Evolutionary conservation across 345 rosid species (phyloP), one percentile per base, ranked within the genome.

Genomic region (Salix viminalis): DNA sequence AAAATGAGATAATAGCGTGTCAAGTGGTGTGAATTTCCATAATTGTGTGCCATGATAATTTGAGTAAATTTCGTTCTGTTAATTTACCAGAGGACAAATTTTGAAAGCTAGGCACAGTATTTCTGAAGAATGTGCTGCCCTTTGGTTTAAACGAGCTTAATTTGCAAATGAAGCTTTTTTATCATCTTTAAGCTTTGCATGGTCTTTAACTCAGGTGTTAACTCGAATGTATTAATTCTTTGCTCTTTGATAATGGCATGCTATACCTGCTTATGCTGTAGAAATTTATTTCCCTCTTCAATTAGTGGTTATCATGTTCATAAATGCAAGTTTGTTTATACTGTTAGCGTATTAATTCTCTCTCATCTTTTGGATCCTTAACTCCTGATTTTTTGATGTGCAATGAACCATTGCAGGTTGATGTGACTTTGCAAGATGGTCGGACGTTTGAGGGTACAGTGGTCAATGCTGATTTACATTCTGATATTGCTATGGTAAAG

Each of bases 391-490:
- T 0, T 70, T 21, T 26, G 32, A 68, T 58, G 32, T 50, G 9
- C 46, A 30, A 56, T 44, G 36, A 73, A 64, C 52, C n/a, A 34
- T 71, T 85, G 70, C 79, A 95, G 99, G 91, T 95, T 74, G 92
- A 89, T 50, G 99, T 95, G 82, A 91, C 94, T 66, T 84, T 95
- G 86, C 99, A 93, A 89, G 99, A 95, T 87, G 97, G 99, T 69
- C 85, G 97, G 75, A 89, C 88, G 10, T 95, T 93, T 77, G 88
- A 90, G 80, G 99, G 97, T 30, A 89, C 84, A 39, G 97, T 95
- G 77, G 75, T 89, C 58, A 89, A 95, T 77, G 88, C 88, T 37
- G 99, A 95, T 86, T 71, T 93, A 75, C 99, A 91, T 79, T 95
- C 99, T 46, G 97, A 95, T 83, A 93, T 95, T 80, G 99, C 97